Evolutionary conservation across 2,329 filamentous ascomycete genomes (phyloP).

Genomic region (Xylariaceae sp.): DNA sequence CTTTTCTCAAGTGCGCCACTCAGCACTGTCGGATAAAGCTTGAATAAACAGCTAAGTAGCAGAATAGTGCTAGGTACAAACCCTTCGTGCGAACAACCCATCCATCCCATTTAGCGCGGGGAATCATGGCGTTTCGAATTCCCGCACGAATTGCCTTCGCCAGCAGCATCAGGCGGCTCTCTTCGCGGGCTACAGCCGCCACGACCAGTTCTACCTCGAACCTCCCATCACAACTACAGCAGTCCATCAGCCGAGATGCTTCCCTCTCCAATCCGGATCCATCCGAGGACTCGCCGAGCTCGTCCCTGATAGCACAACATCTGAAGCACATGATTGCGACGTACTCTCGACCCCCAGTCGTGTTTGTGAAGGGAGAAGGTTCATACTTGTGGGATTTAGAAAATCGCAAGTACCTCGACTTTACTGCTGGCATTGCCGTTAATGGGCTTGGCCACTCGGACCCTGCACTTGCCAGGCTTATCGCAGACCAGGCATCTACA

Average conservation of each 20-base stretch:
- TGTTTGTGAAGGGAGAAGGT: slow-evolving; percentile 88
- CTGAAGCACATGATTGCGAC: slow-evolving; percentile 94
- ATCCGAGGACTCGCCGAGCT: slow-evolving; percentile 55
- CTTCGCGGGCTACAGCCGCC: slow-evolving; percentile 33
- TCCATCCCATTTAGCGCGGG: not conserved
- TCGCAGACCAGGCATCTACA: slow-evolving; percentile 77
- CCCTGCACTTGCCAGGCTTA: slow-evolving; percentile 73
- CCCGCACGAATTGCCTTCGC: slow-evolving; percentile 31
- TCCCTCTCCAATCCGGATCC: slow-evolving; percentile 43
- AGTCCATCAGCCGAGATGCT: slow-evolving; percentile 38
- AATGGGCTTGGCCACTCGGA: slow-evolving; percentile 93
- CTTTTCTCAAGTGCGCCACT: not conserved
- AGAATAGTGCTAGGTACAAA: not conserved
- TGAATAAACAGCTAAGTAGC: slow-evolving; percentile 2
- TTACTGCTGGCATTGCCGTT: slow-evolving; percentile 95
- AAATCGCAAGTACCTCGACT: slow-evolving; percentile 88
- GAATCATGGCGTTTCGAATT: slow-evolving; percentile 39
- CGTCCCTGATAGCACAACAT: slow-evolving; percentile 75
- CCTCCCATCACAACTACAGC: slow-evolving; percentile 34
- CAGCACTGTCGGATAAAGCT: not conserved
- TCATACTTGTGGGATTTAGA: slow-evolving; percentile 91
- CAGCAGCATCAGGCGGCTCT: slow-evolving; percentile 32
- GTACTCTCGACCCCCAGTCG: slow-evolving; percentile 86
- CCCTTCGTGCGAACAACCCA: not conserved
- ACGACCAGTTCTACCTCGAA: slow-evolving; percentile 32